Conservation (phyloP, 768 basidiomycete genomes). For the Brasilioporus rufonigricans region DNA sequence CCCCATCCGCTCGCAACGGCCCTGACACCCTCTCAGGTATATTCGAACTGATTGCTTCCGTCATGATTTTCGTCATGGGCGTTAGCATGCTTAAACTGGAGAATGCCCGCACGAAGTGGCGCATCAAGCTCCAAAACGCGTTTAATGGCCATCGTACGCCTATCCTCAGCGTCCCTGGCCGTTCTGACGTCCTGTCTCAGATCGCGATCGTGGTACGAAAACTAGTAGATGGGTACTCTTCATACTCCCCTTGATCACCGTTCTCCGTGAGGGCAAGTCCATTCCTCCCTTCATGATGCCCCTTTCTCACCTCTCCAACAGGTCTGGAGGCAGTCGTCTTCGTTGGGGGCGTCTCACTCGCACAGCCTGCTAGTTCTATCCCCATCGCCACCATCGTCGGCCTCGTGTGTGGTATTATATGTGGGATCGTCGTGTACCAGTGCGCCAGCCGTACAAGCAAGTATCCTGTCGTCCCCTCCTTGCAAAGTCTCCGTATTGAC, state of each 20-base stretch:
- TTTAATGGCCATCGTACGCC: constrained; percentile 59
- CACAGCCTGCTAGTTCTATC: constrained; percentile 76
- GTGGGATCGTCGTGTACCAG: constrained; percentile 76
- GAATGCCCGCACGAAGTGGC: constrained; percentile 91
- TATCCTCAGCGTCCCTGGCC: not conserved
- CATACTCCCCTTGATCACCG: constrained; percentile 86
- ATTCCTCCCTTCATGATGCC: no score
- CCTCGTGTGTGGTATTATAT: constrained; percentile 68
- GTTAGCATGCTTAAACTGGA: constrained; percentile 95
- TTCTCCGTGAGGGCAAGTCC: constrained; percentile 81
- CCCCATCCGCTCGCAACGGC: not conserved
- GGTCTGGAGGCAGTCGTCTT: constrained; percentile 91
- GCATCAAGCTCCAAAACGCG: constrained; percentile 78
- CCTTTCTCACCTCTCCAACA: constrained; percentile 22
- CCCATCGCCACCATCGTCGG: constrained; percentile 90
- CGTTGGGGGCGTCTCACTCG: constrained; percentile 90
- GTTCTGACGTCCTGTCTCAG: constrained; percentile 19
- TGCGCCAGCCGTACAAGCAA: constrained; percentile 73
- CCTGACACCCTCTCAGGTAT: constrained; percentile 41
- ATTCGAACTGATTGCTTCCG: constrained; percentile 64
- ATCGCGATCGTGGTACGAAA: constrained; percentile 45
- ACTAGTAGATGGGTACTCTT: constrained; percentile 86
- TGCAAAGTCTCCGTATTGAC: not conserved
- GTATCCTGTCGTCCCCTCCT: constrained; percentile 19
- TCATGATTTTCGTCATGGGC: constrained; percentile 93